Conservation (phyloP, 2,329 filamentous ascomycete genomes). For the Hypoxylon sp. region DNA sequence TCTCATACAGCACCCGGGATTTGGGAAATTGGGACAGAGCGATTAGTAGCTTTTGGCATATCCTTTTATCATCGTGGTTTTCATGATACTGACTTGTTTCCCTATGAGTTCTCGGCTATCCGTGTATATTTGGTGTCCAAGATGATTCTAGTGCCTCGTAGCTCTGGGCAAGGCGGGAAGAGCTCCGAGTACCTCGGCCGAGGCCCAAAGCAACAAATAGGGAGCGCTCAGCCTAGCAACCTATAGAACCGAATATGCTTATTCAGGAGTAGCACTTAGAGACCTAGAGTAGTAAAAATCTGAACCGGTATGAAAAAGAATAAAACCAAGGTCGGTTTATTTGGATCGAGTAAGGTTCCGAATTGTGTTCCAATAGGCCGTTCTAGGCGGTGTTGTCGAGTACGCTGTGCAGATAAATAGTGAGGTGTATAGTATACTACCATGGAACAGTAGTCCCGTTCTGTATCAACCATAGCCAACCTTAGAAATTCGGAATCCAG, state of each 20-base stretch:
- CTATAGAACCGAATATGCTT: slow-evolving; percentile 3
- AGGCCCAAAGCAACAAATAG: slow-evolving; percentile 3
- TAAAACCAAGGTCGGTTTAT: slow-evolving; percentile 9
- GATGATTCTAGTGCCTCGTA: background rate
- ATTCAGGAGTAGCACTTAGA: background rate
- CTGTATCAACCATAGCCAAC: slow-evolving; percentile 1
- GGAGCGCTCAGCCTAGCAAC: background rate
- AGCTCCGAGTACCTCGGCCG: slow-evolving; percentile 19
- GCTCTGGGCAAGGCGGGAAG: slow-evolving; percentile 1
- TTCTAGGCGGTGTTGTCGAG: background rate
- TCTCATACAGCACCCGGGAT: slow-evolving; percentile 12
- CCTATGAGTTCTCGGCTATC: background rate
- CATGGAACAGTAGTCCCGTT: background rate
- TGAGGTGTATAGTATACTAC: slow-evolving; percentile 1
- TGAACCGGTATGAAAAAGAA: background rate
- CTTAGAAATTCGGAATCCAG: slow-evolving; percentile 3
- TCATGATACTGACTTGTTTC: background rate
- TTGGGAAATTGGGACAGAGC: slow-evolving; percentile 7
- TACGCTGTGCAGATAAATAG: background rate
- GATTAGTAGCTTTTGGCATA: slow-evolving; percentile 8
- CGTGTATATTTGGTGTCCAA: background rate
- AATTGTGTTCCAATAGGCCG: slow-evolving; percentile 8
- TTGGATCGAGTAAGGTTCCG: background rate
- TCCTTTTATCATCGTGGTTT: background rate
- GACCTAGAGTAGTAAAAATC: background rate